Base-by-base conservation (phyloP, 192 early-diverging fungal species). In the Chytriomyces confervae region DNA sequence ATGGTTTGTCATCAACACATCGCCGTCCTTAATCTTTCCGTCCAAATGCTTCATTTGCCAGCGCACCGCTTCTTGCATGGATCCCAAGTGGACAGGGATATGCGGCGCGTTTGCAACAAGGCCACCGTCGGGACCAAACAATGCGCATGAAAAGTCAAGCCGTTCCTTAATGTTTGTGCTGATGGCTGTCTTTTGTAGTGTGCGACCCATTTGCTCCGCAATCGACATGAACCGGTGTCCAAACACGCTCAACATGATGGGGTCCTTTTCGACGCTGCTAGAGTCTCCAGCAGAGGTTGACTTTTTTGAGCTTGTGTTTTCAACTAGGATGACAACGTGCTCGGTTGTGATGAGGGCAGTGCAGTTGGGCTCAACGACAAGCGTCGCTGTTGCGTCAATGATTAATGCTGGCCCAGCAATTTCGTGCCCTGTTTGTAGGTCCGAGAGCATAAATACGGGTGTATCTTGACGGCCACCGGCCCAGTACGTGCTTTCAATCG, bases 161-260 rank as follows among this genome's bases (percentile, higher is more conserved):
- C 97, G 91, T 82, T 99, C 97, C 75, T 99, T 99, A 80, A 99
- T 99, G 71, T 99, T 99, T 27, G 97, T 98, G 50, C 92, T 94
- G 57, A 98, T 93, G 27, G 95, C 86, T 2, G 97, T 99, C 82
- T 97, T 95, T 81, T 98, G 94, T 8, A 98, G 82, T 27, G 96
- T 95, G 27, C 92, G 85, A 18, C 96, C 96, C 96, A 98, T 98
- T 83, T 98, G 96, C 81, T 98, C 96, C 57, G 96, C 97, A 81
- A 99, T 97, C 66, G 87, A 89, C 97, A 99, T 99, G 77, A 99
- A 99, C 13, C 97, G 90, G 84, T 99, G 96, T 1, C 92, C 91
- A 83, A 99, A 96, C 18, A 99, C 92, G 1, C 93, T 90, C 2
- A 99, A 85, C 82, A 92, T 91, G 66, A 99, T 97, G 24, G 95